These are phyloP conservation scores for Orbilia javanica DNA, from an alignment of 2,329 filamentous ascomycete genomes.

Conservation along the genomic window DNA sequence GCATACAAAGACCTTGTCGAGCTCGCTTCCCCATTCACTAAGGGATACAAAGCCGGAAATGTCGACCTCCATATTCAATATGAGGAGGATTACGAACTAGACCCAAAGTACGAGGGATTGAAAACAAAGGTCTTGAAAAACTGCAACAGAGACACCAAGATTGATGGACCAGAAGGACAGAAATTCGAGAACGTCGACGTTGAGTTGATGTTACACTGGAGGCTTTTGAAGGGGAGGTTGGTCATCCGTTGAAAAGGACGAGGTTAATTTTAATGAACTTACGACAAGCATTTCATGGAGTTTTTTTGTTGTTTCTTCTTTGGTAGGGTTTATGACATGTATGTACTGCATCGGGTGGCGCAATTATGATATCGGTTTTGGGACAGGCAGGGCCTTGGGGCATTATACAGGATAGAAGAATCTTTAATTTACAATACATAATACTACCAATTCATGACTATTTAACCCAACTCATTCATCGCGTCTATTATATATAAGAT, in stretches of 20 bases:
- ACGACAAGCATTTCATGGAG: constrained; percentile 16
- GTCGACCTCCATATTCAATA: constrained; percentile 40
- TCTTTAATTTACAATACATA: no score
- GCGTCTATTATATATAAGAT: no score
- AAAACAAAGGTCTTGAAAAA: constrained; percentile 35
- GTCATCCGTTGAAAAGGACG: constrained; percentile 19
- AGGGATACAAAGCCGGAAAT: constrained; percentile 27
- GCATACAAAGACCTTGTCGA: constrained; percentile 40
- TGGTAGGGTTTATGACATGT: constrained; percentile 1
- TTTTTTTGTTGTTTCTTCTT: constrained; percentile 2
- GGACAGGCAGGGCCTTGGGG: not conserved
- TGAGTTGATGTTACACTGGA: constrained; percentile 45
- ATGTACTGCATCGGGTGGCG: not conserved
- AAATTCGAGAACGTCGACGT: constrained; percentile 36
- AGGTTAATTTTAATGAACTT: not conserved
- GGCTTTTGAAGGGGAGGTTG: constrained; percentile 40
- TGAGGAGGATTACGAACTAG: constrained; percentile 38
- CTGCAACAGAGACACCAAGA: constrained; percentile 29
- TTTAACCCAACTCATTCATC: not conserved
- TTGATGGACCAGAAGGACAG: constrained; percentile 9
- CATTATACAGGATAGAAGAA: not conserved
- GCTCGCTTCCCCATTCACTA: constrained; percentile 40
- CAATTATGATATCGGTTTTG: not conserved
- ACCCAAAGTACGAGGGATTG: constrained; percentile 43
- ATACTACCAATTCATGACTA: not conserved